These are phyloP conservation scores for Leccinum uliginosum DNA, from an alignment of 768 basidiomycete species.

Conservation along the genomic window DNA sequence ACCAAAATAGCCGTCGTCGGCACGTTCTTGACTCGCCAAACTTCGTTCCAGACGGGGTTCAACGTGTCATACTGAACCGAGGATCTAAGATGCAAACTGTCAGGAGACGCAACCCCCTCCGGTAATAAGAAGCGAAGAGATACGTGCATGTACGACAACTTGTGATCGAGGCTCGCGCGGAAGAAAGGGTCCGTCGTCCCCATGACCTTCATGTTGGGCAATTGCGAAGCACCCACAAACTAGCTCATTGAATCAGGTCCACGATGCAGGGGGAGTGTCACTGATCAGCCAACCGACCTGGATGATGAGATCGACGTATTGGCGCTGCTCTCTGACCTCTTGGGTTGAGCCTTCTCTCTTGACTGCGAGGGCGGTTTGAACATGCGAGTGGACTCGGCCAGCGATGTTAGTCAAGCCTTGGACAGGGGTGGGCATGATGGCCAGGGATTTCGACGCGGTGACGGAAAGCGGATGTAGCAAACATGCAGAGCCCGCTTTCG, in stretches of 20 bases:
- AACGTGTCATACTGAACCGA: slow-evolving; percentile 55
- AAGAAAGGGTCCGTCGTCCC: slow-evolving; percentile 68
- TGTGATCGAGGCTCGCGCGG: slow-evolving; percentile 59
- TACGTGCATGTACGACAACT: slow-evolving; percentile 62
- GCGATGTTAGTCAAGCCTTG: slow-evolving; percentile 14
- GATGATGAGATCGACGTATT: slow-evolving; percentile 56
- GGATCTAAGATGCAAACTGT: slow-evolving; percentile 42
- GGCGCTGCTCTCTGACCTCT: slow-evolving; percentile 30
- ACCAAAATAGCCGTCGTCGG: slow-evolving; percentile 54
- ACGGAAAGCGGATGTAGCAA: not conserved
- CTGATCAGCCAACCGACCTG: slow-evolving; percentile 36
- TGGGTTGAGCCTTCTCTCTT: slow-evolving; percentile 31
- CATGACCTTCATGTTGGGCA: slow-evolving; percentile 70
- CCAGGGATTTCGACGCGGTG: not conserved
- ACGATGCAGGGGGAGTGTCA: too few species aligned
- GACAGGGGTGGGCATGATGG: not conserved
- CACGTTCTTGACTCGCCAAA: slow-evolving; percentile 71
- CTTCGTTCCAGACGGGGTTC: slow-evolving; percentile 71
- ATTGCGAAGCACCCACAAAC: slow-evolving; percentile 67
- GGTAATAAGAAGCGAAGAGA: not conserved
- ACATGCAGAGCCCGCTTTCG: not conserved
- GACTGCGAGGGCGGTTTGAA: not conserved
- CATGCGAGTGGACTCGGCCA: slow-evolving; percentile 5
- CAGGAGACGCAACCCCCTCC: not conserved
- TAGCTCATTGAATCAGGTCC: slow-evolving; percentile 21